These are phyloP conservation scores for Hyaloscypha variabilis DNA, from an alignment of 495 filamentous ascomycete species.

Conservation along the genomic window DNA sequence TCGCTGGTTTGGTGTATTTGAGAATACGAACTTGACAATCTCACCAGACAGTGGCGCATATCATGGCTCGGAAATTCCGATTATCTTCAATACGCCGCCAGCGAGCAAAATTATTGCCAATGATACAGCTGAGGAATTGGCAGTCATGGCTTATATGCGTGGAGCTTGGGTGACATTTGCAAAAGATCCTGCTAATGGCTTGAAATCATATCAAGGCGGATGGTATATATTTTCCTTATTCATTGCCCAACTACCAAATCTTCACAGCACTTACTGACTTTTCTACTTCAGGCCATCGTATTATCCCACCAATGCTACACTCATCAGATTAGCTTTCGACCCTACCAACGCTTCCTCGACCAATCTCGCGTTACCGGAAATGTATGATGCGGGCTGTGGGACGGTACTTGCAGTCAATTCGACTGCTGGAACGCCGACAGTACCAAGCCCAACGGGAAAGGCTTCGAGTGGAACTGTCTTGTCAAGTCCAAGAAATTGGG, in stretches of 20 bases:
- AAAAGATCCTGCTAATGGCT: conserved; percentile 45
- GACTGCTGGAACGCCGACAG: no score
- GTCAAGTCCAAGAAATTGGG: no score
- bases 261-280: no score
- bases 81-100: conserved; percentile 27
- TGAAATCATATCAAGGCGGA: conserved; percentile 35
- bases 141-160: conserved; percentile 38
- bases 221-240: conserved; percentile 33
- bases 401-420: no score
- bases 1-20: conserved; percentile 50
- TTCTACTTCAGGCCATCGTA: conserved; percentile 23
- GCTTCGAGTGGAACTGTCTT: no score
- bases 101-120: neutral
- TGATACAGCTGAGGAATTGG: conserved; percentile 28
- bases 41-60: conserved; percentile 44
- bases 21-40: conserved; percentile 41
- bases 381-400: conserved; percentile 18
- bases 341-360: conserved; percentile 19
- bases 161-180: conserved; percentile 52
- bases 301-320: conserved; percentile 7
- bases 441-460: no score
- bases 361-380: conserved; percentile 15
- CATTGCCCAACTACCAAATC: no score
- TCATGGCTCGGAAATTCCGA: conserved; percentile 42
- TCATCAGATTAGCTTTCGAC: conserved; percentile 29